Evolutionary conservation across 2,329 filamentous ascomycete genomes (phyloP), one percentile per base, ranked within the genome.

Genomic region (Aspergillus amoenus): DNA sequence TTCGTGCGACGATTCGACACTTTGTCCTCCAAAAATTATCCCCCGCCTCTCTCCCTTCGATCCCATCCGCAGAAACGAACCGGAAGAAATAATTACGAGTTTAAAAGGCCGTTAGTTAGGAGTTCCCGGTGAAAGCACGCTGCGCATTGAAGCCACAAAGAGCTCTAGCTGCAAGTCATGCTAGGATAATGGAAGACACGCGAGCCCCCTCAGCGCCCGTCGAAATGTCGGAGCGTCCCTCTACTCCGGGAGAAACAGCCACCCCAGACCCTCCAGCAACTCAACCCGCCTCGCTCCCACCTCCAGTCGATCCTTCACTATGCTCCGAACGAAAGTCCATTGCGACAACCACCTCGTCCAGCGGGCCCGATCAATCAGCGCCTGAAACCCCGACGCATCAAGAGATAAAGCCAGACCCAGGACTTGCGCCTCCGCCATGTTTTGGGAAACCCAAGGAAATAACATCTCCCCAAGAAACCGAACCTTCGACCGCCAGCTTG

Each of bases 171-270:
- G 53, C 62, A 68, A 72, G 70, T 61, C 69, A 73, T 73, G 70
- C 66, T 62, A 66, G 68, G 64, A 72, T 71, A 69, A 73, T 73
- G 69, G 65, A 62, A 59, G 66, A 70, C 58, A 64, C 64, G 60
- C 59, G 64, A 63, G 61, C 66, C 64, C 62, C 64, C 64, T 68
- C 68, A 56, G 62, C 68, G 43, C 60, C 58, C 56, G 62, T 55
- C 59, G 61, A 59, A 17, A 67, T 67, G 62, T 62, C 68, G 54
- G 67, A 69, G 56, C 62, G 67, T 53, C 56, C 59, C 44, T 57
- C 69, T 49, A 64, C 66, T 52, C 66, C 63, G 52, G 69, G 71
- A 48, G 63, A 72, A 44, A 66, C 65, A n/a, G 52, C 64, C 56
- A 62, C 61, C 43, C 60, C 59, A 52, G 60, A 56, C 37, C 65